A percentile compares a stretch with the other conserved stretches of the same genome.
Conservation (phyloP, 2,329 filamentous ascomycete genomes). For the Aspergillus sp. region DNA sequence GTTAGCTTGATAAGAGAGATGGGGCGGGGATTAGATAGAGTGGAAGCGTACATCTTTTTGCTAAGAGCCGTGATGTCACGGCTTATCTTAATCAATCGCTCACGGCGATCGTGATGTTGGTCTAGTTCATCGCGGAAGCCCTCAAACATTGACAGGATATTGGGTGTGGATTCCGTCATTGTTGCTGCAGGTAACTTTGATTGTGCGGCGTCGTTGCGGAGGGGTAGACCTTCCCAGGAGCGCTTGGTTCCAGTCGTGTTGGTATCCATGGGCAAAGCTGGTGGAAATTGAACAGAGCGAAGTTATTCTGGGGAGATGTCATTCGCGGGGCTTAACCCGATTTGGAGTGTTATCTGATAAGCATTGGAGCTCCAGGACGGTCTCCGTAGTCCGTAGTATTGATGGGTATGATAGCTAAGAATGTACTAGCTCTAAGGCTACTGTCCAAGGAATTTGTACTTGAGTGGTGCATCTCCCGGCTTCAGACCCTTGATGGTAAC, state of each 20-base stretch:
- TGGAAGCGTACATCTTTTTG: slow-evolving; percentile 80
- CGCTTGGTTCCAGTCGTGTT: slow-evolving; percentile 38
- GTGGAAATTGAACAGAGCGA: neutral
- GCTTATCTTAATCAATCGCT: slow-evolving; percentile 85
- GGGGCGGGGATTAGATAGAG: neutral
- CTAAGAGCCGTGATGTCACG: slow-evolving; percentile 89
- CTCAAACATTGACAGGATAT: slow-evolving; percentile 72
- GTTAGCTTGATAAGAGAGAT: neutral
- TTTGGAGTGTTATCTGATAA: slow-evolving; percentile 15
- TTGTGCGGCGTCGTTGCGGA: slow-evolving; percentile 15
- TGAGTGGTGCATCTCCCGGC: slow-evolving; percentile 18
- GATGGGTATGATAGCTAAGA: neutral
- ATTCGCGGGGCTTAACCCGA: slow-evolving; percentile 11
- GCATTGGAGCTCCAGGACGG: neutral
- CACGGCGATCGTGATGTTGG: slow-evolving; percentile 88
- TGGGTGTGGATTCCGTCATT: slow-evolving; percentile 1
- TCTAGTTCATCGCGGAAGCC: slow-evolving; percentile 84
- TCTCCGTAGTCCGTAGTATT: neutral
- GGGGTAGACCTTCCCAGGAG: slow-evolving; percentile 37
- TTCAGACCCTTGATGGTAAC: slow-evolving; percentile 29
- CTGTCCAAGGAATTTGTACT: slow-evolving; percentile 30
- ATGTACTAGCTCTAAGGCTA: neutral
- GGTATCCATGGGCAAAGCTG: neutral
- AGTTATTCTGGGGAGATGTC: slow-evolving; percentile 12
- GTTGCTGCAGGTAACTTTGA: slow-evolving; percentile 7